phyloP scores from a whole-genome alignment of 805 yeast species.

The Candida pseudoglaebosa region DNA sequence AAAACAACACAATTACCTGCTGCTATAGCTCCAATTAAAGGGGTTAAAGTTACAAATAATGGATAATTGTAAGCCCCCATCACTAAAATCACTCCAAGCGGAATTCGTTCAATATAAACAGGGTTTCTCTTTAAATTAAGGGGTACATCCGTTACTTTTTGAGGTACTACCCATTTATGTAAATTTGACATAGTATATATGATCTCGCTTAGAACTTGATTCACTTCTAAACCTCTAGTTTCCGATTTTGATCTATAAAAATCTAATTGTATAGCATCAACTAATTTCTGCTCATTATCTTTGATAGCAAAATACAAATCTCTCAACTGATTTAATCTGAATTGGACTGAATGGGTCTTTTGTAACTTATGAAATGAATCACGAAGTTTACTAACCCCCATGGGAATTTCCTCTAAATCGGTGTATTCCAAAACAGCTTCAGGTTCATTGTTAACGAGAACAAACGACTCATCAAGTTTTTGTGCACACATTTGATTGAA shows the following conservation, averaged over 20 bases:
- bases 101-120: slow-evolving; percentile 33
- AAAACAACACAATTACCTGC: slow-evolving; percentile 78
- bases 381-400: slow-evolving; percentile 40
- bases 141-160: slow-evolving; percentile 35
- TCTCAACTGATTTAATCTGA: slow-evolving; percentile 59
- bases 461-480: not conserved
- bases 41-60: slow-evolving; percentile 53
- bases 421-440: slow-evolving; percentile 31
- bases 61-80: slow-evolving; percentile 86
- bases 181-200: slow-evolving; percentile 55
- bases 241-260: slow-evolving; percentile 65
- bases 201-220: slow-evolving; percentile 50
- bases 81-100: slow-evolving; percentile 65
- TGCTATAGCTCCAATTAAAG: slow-evolving; percentile 77
- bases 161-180: slow-evolving; percentile 57
- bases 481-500: not conserved
- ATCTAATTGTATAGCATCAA: slow-evolving; percentile 60
- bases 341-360: slow-evolving; percentile 49
- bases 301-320: slow-evolving; percentile 60
- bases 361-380: slow-evolving; percentile 41
- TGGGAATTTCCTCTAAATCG: slow-evolving; percentile 46
- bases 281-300: slow-evolving; percentile 53
- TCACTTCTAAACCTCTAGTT: slow-evolving; percentile 55
- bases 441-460: not conserved
- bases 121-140: slow-evolving; percentile 26